These are phyloP conservation scores for Ajuga chamaepitys DNA, from an alignment of 257 asterid genomes.

Conservation along the genomic window DNA sequence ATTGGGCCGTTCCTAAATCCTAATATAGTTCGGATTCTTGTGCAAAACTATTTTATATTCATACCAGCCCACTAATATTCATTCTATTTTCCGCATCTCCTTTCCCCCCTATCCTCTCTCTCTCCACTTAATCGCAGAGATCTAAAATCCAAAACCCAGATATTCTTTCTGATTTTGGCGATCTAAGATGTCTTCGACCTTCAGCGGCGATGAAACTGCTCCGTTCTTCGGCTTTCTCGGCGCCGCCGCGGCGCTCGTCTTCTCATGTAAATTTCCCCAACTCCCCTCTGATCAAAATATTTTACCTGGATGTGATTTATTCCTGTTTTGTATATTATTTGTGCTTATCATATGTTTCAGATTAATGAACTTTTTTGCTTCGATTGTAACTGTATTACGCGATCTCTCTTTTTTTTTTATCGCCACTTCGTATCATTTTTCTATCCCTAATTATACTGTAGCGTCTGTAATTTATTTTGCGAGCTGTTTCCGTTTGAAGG, in stretches of 20 bases:
- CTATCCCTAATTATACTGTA: not conserved
- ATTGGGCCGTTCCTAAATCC: no score
- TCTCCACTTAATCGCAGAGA: not conserved
- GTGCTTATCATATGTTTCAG: no score
- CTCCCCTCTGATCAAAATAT: not conserved
- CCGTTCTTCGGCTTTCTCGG: slow-evolving; percentile 71
- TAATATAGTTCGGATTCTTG: not conserved
- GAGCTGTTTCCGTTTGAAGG: slow-evolving; percentile 24
- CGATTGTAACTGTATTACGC: not conserved
- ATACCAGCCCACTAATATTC: not conserved
- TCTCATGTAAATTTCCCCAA: slow-evolving; percentile 39
- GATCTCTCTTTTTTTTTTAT: not conserved
- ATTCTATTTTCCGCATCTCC: not conserved
- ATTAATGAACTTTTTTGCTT: not conserved
- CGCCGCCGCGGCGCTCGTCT: slow-evolving; percentile 67
- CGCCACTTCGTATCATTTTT: not conserved
- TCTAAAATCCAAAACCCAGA: slow-evolving; percentile 11
- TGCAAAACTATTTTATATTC: not conserved
- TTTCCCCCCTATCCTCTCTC: not conserved
- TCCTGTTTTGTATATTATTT: not conserved
- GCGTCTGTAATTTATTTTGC: not conserved
- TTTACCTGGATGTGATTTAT: no score
- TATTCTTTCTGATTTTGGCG: not conserved
- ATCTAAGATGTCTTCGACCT: slow-evolving; percentile 38
- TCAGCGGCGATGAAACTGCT: slow-evolving; percentile 73